A percentile compares a stretch with the other conserved stretches of the same genome.
These are phyloP conservation scores for Vicia villosa DNA, from an alignment of 306 rosid genomes.

Conservation along the genomic window DNA sequence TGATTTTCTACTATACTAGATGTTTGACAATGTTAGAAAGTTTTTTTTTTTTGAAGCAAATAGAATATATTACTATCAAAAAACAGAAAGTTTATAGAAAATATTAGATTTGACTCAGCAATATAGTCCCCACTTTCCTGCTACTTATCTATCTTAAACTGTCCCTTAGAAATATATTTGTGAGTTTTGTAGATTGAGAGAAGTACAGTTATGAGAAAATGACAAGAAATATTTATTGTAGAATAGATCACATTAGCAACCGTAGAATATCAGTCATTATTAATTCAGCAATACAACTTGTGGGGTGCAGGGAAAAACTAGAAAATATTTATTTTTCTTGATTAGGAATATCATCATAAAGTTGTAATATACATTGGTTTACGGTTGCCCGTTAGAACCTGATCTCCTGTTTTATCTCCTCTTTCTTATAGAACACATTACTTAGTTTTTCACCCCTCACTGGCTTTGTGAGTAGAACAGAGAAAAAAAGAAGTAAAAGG, in stretches of 20 bases:
- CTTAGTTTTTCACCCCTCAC: constrained; percentile 17
- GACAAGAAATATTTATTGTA: background rate
- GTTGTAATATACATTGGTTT: background rate
- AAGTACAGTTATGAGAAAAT: constrained; percentile 24
- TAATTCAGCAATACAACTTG: background rate
- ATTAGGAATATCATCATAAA: constrained; percentile 23
- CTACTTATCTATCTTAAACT: background rate
- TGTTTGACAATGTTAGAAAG: background rate
- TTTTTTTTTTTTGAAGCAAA: no score
- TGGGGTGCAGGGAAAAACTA: constrained; percentile 14
- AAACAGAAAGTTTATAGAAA: constrained; percentile 16
- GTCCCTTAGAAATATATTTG: constrained; percentile 17
- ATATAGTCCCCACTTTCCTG: background rate
- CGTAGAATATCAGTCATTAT: constrained; percentile 9
- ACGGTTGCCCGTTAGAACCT: background rate
- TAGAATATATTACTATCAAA: no score
- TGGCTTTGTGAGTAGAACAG: constrained; percentile 18
- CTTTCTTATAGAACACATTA: background rate
- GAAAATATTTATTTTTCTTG: constrained; percentile 17
- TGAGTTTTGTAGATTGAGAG: constrained; percentile 28
- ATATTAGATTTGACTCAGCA: constrained; percentile 14
- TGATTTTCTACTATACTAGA: constrained; percentile 16
- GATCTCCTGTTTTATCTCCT: constrained; percentile 13
- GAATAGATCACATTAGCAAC: background rate
- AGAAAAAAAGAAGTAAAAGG: background rate